phyloP scores from a whole-genome alignment of 1,139 yeast species.

The Diutina mesorugosa region DNA sequence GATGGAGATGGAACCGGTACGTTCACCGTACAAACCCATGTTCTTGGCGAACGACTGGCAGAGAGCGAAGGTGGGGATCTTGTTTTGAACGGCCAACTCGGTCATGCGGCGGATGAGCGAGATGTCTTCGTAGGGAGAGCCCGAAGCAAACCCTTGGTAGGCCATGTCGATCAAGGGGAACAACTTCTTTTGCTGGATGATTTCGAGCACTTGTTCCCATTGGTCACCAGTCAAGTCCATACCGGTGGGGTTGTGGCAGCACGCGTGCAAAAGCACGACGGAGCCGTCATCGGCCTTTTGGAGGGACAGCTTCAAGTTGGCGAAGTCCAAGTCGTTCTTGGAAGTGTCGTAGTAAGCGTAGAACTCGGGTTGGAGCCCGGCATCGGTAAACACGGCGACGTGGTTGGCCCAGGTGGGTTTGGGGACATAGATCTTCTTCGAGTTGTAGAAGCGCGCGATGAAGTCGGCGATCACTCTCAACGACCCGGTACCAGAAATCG shows the following conservation, averaged over 20 bases:
- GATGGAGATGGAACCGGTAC: constrained; percentile 81
- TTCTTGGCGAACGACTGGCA: constrained; percentile 94
- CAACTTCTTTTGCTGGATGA: constrained; percentile 40
- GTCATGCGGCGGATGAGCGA: constrained; percentile 36
- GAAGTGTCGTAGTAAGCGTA: constrained; percentile 41
- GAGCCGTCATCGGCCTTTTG: constrained; percentile 35
- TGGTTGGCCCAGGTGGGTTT: constrained; percentile 74
- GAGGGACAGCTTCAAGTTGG: constrained; percentile 31
- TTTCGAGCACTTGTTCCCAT: constrained; percentile 62
- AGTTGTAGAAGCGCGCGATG: constrained; percentile 31
- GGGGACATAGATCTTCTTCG: constrained; percentile 41
- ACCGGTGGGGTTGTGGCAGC: constrained; percentile 97
- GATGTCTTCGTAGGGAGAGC: constrained; percentile 42
- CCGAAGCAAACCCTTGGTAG: constrained; percentile 87
- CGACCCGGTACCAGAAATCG: constrained; percentile 50
- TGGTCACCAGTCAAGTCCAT: constrained; percentile 74
- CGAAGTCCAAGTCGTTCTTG: constrained; percentile 41
- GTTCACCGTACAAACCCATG: constrained; percentile 94
- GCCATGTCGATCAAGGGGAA: constrained; percentile 84
- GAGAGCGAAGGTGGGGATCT: constrained; percentile 43
- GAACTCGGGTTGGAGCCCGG: constrained; percentile 30
- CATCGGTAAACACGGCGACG: constrained; percentile 40
- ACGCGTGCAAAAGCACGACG: constrained; percentile 74
- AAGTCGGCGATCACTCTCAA: constrained; percentile 45
- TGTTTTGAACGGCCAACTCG: constrained; percentile 32